Evolutionary conservation across 257 asterid species (phyloP).

Genomic region (Apocynum venetum): DNA sequence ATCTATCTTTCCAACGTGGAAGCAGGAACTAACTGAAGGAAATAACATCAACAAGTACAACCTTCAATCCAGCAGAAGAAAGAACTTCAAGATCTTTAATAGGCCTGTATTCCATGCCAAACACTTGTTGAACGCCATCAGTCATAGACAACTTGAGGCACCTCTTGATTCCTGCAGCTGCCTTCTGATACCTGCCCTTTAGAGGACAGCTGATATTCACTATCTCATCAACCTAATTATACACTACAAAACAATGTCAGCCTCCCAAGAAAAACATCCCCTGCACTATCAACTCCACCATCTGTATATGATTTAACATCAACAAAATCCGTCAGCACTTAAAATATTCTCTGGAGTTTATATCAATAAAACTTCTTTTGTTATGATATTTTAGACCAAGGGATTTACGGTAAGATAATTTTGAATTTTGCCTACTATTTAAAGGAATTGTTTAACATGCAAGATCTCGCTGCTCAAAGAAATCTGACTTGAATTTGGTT

Average conservation of each 20-base stretch:
- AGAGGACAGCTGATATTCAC: constrained; percentile 81
- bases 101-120: constrained; percentile 96
- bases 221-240: constrained; percentile 79
- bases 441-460: background rate
- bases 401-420: too few species aligned
- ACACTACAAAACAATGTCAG: background rate
- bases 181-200: constrained; percentile 73
- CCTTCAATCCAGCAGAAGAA: constrained; percentile 87
- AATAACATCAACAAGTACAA: constrained; percentile 16
- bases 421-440: too few species aligned
- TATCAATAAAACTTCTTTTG: background rate
- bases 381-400: background rate
- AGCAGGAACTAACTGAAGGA: background rate
- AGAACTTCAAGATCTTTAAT: constrained; percentile 70
- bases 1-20: background rate
- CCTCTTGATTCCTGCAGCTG: constrained; percentile 72
- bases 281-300: background rate
- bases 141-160: constrained; percentile 94
- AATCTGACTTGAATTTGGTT: background rate
- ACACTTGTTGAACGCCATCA: constrained; percentile 88
- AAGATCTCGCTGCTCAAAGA: background rate
- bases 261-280: background rate
- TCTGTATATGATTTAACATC: background rate
- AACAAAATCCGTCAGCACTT: background rate
- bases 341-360: background rate